Percentiles rank a stretch among this genome's conserved stretches.
These are phyloP conservation scores for Psilocybe mexicana DNA, from an alignment of 1,284 basidiomycete genomes.

Conservation along the genomic window DNA sequence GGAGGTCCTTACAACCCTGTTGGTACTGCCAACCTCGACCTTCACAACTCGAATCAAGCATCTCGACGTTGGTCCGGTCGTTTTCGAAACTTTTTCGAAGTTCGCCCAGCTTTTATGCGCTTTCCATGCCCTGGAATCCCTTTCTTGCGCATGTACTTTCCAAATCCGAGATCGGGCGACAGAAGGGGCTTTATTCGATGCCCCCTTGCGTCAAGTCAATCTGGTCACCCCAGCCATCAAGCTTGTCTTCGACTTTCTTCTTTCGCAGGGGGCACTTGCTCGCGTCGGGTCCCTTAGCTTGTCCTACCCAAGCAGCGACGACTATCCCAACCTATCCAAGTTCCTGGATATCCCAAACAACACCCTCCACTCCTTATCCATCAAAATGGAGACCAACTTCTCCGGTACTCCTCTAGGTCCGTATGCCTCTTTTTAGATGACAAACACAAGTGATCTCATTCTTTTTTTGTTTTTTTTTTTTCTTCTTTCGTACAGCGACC, in stretches of 20 bases:
- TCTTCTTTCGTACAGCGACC: conserved; percentile 1
- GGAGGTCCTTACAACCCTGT: conserved; percentile 11
- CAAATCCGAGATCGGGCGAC: conserved; percentile 2
- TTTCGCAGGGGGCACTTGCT: conserved; percentile 11
- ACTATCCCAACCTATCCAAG: conserved; percentile 10
- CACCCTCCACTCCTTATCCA: conserved; percentile 15
- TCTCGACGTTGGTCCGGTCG: conserved; percentile 20
- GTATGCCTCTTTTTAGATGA: conserved; percentile 16
- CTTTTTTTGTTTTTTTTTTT: background rate
- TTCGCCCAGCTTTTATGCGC: conserved; percentile 19
- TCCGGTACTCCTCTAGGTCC: conserved; percentile 22
- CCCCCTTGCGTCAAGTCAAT: conserved; percentile 10
- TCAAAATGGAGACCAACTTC: conserved; percentile 20
- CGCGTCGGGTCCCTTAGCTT: conserved; percentile 16
- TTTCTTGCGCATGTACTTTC: conserved; percentile 17
- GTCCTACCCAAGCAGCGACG: conserved; percentile 11
- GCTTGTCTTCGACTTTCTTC: conserved; percentile 14
- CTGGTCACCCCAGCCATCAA: conserved; percentile 17
- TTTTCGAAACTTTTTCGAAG: conserved; percentile 20
- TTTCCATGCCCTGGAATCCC: conserved; percentile 17
- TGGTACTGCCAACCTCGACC: background rate
- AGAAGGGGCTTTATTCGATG: conserved; percentile 2
- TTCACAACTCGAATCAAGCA: conserved; percentile 12
- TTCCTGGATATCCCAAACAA: conserved; percentile 15
- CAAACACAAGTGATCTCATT: background rate